These are phyloP conservation scores for Thermoascus crustaceus DNA, from an alignment of 2,329 filamentous ascomycete species.

Conservation along the genomic window DNA sequence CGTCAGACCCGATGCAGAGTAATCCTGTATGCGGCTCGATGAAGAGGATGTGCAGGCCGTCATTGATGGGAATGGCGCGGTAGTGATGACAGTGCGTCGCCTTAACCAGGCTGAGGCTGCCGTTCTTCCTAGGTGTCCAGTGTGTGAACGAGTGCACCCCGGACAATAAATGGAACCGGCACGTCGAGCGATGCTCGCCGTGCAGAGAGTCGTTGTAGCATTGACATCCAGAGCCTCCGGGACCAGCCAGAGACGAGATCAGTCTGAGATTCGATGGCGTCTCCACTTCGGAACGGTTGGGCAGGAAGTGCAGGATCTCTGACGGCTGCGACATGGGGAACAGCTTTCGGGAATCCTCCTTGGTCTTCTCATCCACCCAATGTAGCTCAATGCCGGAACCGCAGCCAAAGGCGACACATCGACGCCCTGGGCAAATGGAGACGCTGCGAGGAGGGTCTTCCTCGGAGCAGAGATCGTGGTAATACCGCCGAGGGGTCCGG, in stretches of 20 bases:
- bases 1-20: slow-evolving; percentile 55
- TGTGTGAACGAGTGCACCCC: slow-evolving; percentile 21
- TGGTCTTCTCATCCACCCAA: slow-evolving; percentile 46
- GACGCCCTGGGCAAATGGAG: slow-evolving; percentile 56
- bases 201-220: slow-evolving; percentile 18
- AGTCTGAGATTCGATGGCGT: slow-evolving; percentile 51
- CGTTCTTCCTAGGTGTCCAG: slow-evolving; percentile 13
- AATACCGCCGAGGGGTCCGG: slow-evolving; percentile 32
- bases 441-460: slow-evolving; percentile 59
- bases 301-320: slow-evolving; percentile 49
- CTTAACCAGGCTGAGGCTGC: slow-evolving; percentile 27
- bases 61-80: slow-evolving; percentile 55
- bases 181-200: slow-evolving; percentile 14
- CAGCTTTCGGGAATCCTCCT: slow-evolving; percentile 28
- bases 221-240: slow-evolving; percentile 21
- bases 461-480: slow-evolving; percentile 49
- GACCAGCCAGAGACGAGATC: slow-evolving; percentile 52
- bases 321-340: slow-evolving; percentile 36
- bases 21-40: slow-evolving; percentile 50
- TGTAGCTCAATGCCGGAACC: slow-evolving; percentile 56
- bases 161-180: slow-evolving; percentile 22
- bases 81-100: slow-evolving; percentile 51
- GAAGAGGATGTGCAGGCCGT: slow-evolving; percentile 58
- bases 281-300: slow-evolving; percentile 45
- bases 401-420: slow-evolving; percentile 59